A percentile compares a stretch with the other conserved stretches of the same genome.
phyloP scores from a whole-genome alignment of 331 rosid genomes.

The Acacia pycnantha region DNA sequence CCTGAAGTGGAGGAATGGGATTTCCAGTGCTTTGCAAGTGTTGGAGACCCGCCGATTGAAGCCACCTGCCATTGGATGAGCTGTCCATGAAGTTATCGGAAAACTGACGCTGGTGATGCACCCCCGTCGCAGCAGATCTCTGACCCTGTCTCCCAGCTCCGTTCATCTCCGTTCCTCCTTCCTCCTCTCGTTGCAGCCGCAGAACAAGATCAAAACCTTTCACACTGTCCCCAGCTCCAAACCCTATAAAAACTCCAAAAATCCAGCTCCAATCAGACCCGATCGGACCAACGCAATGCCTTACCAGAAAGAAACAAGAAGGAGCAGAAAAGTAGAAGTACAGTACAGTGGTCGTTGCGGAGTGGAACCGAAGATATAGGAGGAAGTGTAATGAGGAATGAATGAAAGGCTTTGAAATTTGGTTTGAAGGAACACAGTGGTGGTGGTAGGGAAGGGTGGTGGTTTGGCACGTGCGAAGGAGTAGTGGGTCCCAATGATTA shows the following conservation, averaged over 20 bases:
- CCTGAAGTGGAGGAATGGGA: slow-evolving; percentile 70
- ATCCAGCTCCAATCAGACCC: slow-evolving; percentile 25
- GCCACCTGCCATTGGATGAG: slow-evolving; percentile 83
- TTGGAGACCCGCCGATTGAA: slow-evolving; percentile 93
- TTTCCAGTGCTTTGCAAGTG: slow-evolving; percentile 73
- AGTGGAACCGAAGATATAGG: slow-evolving; percentile 54
- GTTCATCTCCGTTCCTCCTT: slow-evolving; percentile 60
- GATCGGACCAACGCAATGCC: slow-evolving; percentile 25
- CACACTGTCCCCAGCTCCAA: not conserved
- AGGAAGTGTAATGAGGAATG: slow-evolving; percentile 21
- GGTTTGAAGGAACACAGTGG: slow-evolving; percentile 22
- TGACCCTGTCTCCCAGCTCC: slow-evolving; percentile 79
- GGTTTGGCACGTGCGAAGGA: slow-evolving; percentile 38
- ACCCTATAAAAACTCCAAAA: not conserved
- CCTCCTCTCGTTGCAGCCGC: not conserved
- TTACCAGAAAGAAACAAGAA: not conserved
- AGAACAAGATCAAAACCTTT: slow-evolving; percentile 2
- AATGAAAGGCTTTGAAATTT: slow-evolving; percentile 41
- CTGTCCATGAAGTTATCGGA: slow-evolving; percentile 83
- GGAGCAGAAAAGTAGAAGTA: not conserved
- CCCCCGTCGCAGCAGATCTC: slow-evolving; percentile 83
- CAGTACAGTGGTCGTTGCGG: slow-evolving; percentile 20
- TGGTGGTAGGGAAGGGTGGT: not conserved
- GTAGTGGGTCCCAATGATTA: slow-evolving; percentile 39
- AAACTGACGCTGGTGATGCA: slow-evolving; percentile 89